Base-by-base conservation (phyloP, 2,329 filamentous ascomycete species). In the Stromatinia cepivora region DNA sequence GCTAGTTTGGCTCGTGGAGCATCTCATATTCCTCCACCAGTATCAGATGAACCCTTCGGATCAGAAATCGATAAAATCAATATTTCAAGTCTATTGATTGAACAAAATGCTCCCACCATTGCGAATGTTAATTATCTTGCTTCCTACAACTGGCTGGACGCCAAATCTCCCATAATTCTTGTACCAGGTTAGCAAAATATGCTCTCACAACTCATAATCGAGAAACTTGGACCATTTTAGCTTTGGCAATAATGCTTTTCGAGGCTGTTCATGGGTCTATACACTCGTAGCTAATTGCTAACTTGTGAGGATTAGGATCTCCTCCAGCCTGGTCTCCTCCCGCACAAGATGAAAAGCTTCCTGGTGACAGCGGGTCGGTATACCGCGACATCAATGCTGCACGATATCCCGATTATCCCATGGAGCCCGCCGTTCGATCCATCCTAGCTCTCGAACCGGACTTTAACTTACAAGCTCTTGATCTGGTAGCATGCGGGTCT, bases 401-500 rank as follows among this genome's bases (percentile, higher is more conserved):
- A 7, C 77, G 75, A 34, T 81, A 77, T 70, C 77, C 82, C 6
- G 15, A 59, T 4, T 79, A 80, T 72, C 81, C 81, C 1, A 77
- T 81, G 42, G 81, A 82, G 69, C 81, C 82, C 22, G 78, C 79
- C 3, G 77, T 83, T 8, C 75, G 78, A 54, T 77, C 81, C 1
- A 57, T 82, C 2, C 70, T 86, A 1, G 75, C 75, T 1, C 74
- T 78, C 11, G 73, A 83, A 4, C 78, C 81, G 0, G 72, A 77
- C 2, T 80, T 82, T 63, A 50, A 76, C 1, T 20, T 72, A 20
- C 66, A 72, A 0, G 70, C 74, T 0, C 72, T 89, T 46, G 85
- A 91, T 73, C 73, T 92, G 2, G 81, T 88, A 45, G 86, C 81
- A 0, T 92, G 89, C 70, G 82, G 82, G 0, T 90, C 84, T 72